phyloP scores from a whole-genome alignment of 164 flowering plant genomes.

The Piper betle region DNA sequence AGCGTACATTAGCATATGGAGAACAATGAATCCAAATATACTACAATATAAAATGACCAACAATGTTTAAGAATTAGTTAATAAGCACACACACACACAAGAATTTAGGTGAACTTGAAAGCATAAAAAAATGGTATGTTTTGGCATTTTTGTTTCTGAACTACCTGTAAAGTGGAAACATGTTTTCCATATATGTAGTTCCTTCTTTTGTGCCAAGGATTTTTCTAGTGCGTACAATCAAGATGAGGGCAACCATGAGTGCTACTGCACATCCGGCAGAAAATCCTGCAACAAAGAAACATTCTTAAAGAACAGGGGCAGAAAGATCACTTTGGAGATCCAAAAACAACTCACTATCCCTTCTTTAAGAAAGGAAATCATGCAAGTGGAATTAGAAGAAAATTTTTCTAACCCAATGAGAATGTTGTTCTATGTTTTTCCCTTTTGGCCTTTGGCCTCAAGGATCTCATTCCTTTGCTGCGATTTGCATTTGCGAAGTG shows the following conservation, averaged over 20 bases:
- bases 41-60: slow-evolving; percentile 19
- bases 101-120: neutral
- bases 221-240: slow-evolving; percentile 26
- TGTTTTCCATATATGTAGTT: slow-evolving; percentile 35
- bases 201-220: slow-evolving; percentile 18
- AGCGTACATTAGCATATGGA: slow-evolving; percentile 55
- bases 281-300: slow-evolving; percentile 35
- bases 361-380: neutral
- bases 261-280: slow-evolving; percentile 40
- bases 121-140: too few species aligned
- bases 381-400: neutral
- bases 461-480: slow-evolving; percentile 36
- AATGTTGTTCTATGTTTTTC: slow-evolving; percentile 44
- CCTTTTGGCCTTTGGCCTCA: slow-evolving; percentile 36
- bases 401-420: slow-evolving; percentile 23
- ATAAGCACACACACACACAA: neutral
- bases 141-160: too few species aligned
- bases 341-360: too few species aligned
- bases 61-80: neutral
- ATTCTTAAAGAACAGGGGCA: too few species aligned
- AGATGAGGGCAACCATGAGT: slow-evolving; percentile 28
- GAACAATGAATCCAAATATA: slow-evolving; percentile 43
- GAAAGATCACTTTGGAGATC: too few species aligned
- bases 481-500: slow-evolving; percentile 55
- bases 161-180: slow-evolving; percentile 68